Conservation (phyloP, 2,329 filamentous ascomycete species). For the Emmonsia crescens region DNA sequence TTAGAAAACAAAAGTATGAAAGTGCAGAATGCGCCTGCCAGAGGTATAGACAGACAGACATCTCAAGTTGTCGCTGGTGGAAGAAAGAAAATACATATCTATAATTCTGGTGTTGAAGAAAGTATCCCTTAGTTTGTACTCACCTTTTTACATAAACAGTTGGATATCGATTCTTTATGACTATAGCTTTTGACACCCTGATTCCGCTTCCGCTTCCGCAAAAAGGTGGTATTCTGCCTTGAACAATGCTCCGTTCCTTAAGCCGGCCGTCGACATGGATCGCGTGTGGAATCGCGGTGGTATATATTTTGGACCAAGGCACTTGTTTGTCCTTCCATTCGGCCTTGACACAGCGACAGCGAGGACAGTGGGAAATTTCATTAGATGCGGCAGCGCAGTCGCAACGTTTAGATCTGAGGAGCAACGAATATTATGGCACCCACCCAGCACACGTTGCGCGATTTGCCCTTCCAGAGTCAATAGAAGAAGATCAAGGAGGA, state of each 20-base stretch:
- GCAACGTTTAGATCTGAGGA: neutral
- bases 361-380: neutral
- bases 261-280: neutral
- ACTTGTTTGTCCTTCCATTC: neutral
- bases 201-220: neutral
- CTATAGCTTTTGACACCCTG: neutral
- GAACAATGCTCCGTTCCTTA: neutral
- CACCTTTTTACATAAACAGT: neutral
- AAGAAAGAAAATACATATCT: neutral
- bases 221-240: neutral
- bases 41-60: neutral
- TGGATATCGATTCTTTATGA: neutral
- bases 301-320: neutral
- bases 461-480: neutral
- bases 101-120: neutral
- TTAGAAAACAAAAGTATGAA: neutral
- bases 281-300: neutral
- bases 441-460: neutral
- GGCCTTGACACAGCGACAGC: neutral
- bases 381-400: neutral
- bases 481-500: neutral
- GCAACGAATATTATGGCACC: neutral
- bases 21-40: neutral
- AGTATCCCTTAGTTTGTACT: neutral
- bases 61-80: neutral